phyloP scores from a whole-genome alignment of 331 rosid species.

The Ulmus americana region DNA sequence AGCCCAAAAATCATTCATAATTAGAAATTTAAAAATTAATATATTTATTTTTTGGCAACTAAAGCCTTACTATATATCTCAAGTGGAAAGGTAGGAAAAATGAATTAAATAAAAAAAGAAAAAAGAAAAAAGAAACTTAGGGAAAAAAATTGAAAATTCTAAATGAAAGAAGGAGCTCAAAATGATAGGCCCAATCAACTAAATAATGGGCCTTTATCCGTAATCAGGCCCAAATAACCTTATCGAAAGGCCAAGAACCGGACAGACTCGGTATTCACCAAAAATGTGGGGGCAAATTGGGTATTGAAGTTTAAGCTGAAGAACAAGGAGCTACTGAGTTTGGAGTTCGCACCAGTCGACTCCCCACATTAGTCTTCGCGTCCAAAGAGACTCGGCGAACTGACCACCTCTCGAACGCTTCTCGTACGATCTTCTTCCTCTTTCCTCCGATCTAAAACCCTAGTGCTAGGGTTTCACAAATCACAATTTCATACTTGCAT shows the following conservation, averaged over 20 bases:
- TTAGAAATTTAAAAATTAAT: no score
- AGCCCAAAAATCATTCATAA: no score
- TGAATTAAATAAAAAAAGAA: no score
- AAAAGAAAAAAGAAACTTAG: no score
- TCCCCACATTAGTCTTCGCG: constrained; percentile 35
- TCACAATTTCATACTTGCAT: neutral
- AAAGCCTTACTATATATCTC: no score
- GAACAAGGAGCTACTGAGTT: neutral
- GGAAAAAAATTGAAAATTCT: no score
- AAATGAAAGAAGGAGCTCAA: no score
- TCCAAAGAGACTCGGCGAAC: constrained; percentile 15
- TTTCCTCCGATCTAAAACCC: constrained; percentile 28
- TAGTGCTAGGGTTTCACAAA: constrained; percentile 10
- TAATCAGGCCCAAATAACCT: neutral
- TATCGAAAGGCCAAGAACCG: neutral
- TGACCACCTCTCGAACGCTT: constrained; percentile 17
- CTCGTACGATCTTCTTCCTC: constrained; percentile 28
- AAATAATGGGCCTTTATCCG: neutral
- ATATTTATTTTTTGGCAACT: no score
- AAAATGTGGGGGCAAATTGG: neutral
- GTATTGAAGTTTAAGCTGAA: neutral
- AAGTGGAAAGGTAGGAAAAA: no score
- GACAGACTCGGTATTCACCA: neutral
- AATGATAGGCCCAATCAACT: no score
- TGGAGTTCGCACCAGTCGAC: neutral